phyloP scores from a whole-genome alignment of 1,284 basidiomycete species.

The Heterobasidion annosum region DNA sequence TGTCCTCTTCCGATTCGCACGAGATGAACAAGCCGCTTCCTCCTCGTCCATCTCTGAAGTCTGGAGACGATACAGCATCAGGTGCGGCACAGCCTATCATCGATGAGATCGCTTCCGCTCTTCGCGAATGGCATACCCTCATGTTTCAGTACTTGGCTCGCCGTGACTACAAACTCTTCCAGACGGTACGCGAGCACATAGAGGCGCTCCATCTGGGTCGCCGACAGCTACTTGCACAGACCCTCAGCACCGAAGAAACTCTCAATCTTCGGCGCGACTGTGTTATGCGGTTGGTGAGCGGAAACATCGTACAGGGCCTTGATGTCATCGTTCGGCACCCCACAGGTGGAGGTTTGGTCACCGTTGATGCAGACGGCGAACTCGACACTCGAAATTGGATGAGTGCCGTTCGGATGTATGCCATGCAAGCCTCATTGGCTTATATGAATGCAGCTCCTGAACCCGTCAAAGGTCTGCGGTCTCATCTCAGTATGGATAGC shows the following conservation, averaged over 20 bases:
- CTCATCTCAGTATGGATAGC: constrained; percentile 25
- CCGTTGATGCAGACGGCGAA: constrained; percentile 76
- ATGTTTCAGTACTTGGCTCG: constrained; percentile 87
- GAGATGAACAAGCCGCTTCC: constrained; percentile 69
- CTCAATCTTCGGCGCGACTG: constrained; percentile 78
- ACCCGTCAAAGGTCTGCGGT: constrained; percentile 19
- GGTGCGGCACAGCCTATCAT: constrained; percentile 84
- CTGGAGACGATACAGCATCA: constrained; percentile 83
- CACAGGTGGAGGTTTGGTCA: constrained; percentile 81
- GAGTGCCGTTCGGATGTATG: constrained; percentile 83
- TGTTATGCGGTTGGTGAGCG: constrained; percentile 80
- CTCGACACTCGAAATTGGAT: constrained; percentile 72
- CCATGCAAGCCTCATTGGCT: constrained; percentile 77
- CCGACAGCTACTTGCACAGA: constrained; percentile 83
- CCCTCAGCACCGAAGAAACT: constrained; percentile 84
- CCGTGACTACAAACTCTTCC: constrained; percentile 87
- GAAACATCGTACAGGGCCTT: constrained; percentile 86
- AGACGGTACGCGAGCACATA: constrained; percentile 82
- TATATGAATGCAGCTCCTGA: constrained; percentile 56
- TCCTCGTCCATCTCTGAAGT: constrained; percentile 87
- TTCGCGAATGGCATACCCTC: constrained; percentile 91
- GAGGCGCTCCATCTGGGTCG: constrained; percentile 87
- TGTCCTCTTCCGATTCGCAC: constrained; percentile 58
- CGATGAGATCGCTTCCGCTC: constrained; percentile 94
- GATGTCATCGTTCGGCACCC: constrained; percentile 96